Base-by-base conservation (phyloP, 768 basidiomycete genomes). In the Lactarius indigo region DNA sequence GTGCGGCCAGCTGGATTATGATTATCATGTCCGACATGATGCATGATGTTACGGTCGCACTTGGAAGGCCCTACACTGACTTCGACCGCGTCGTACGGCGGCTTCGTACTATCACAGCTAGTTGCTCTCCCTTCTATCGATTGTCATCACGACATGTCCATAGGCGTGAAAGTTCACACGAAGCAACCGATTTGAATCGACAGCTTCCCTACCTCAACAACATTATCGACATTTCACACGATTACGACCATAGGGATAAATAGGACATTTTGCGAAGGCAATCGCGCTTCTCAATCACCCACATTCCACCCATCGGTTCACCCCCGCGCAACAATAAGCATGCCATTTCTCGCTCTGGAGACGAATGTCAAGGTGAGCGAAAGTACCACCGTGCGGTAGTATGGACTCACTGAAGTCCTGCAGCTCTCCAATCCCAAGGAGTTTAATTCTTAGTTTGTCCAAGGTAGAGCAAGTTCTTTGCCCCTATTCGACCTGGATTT, bases 341-440 rank as follows among this genome's bases (percentile, higher is more conserved):
- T 70, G 69, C 69, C 69, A 10, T 4, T 28, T 47, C 63, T 70
- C 56, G 28, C 44, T 44, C 39, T 70, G 10, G 59, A 68, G 28
- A 70, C 69, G 20, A 70, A 70, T 33, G 63, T 70, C n/a, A 61
- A 70, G 69, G 69, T 55, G 35, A 18, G 15, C 26, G n/a, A 28
- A 39, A 52, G 23, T 47, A 30, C 44, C 15, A 31, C 59, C 26
- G 5, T 18, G 54, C 15, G n/a, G n/a, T n/a, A 4, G 4, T 47
- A n/a, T 15, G 5, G 6, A 20, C 57, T 20, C 23, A 37, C 47
- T 59, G 5, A 39, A 17, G 15, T 28, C 23, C 23, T 47, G 30
- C 28, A 70, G 69, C 9, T 65, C n/a, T 2, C 57, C 30, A 26
- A 70, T 17, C 30, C 44, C 4, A 60, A 39, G 30, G 54, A 35